phyloP scores from a whole-genome alignment of 164 flowering plant genomes.

The Magnolia sinica region DNA sequence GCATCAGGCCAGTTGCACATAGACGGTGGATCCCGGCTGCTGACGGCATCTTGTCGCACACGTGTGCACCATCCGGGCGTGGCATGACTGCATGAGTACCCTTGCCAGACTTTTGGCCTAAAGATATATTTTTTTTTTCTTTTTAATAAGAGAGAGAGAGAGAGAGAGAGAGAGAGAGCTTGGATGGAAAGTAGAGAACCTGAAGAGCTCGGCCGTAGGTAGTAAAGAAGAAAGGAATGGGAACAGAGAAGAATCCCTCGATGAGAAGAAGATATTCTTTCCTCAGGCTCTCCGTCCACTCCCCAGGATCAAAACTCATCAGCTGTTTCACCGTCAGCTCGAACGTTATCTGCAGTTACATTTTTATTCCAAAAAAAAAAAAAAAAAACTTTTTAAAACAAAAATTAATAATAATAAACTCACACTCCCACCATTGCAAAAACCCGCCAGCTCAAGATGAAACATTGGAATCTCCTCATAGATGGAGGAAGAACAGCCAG shows the following conservation, averaged over 20 bases:
- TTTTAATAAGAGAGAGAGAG: no score
- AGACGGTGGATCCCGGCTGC: neutral
- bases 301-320: slow-evolving; percentile 94
- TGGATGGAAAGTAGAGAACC: slow-evolving; percentile 22
- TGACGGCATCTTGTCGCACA: neutral
- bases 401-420: neutral
- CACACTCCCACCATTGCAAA: neutral
- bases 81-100: neutral
- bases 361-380: no score
- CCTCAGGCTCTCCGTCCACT: slow-evolving; percentile 81
- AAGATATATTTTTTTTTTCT: neutral
- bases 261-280: slow-evolving; percentile 82
- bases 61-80: neutral
- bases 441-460: no score
- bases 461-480: no score
- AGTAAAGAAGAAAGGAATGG: slow-evolving; percentile 70
- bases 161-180: neutral
- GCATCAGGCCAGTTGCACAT: no score
- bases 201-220: slow-evolving; percentile 78
- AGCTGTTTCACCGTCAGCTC: slow-evolving; percentile 86
- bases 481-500: neutral
- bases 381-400: no score
- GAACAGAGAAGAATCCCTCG: slow-evolving; percentile 86
- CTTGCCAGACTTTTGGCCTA: neutral
- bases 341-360: slow-evolving; percentile 68